These are phyloP conservation scores for Fraxinus angustifolia DNA, from an alignment of 305 asterid species.

Conservation along the genomic window DNA sequence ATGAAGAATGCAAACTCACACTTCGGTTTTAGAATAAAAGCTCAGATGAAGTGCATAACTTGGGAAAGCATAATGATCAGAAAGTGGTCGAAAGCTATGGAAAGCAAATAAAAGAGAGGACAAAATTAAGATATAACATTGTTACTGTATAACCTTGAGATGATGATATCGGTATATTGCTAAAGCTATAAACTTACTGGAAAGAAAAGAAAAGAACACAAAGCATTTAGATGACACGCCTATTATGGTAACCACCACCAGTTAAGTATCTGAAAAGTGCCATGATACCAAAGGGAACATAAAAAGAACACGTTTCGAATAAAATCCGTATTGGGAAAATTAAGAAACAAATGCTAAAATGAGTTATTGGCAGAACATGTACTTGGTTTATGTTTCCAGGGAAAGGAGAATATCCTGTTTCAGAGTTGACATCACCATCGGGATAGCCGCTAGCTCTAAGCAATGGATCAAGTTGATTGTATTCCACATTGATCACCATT, in stretches of 20 bases:
- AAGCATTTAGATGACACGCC: neutral
- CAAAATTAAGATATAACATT: neutral
- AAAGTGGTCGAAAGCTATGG: neutral
- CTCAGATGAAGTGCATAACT: neutral
- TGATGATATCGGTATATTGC: neutral
- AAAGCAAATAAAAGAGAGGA: neutral
- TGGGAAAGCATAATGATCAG: neutral
- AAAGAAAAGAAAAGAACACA: neutral
- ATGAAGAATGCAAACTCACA: neutral
- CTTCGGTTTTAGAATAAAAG: neutral
- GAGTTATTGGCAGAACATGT: constrained; percentile 20
- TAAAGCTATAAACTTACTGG: neutral
- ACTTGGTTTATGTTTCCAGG: constrained; percentile 99
- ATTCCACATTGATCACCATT: constrained; percentile 99
- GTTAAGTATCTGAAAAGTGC: neutral
- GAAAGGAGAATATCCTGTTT: constrained; percentile 91
- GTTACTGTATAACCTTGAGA: neutral
- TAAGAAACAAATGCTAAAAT: constrained; percentile 9
- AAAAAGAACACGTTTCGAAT: constrained; percentile 7
- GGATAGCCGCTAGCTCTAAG: constrained; percentile 90
- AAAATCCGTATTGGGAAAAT: neutral
- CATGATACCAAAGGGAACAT: neutral
- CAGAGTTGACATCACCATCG: constrained; percentile 88
- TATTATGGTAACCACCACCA: neutral
- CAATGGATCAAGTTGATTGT: constrained; percentile 98